phyloP scores from a whole-genome alignment of 345 rosid genomes.

The Eucalyptus tenuipes region DNA sequence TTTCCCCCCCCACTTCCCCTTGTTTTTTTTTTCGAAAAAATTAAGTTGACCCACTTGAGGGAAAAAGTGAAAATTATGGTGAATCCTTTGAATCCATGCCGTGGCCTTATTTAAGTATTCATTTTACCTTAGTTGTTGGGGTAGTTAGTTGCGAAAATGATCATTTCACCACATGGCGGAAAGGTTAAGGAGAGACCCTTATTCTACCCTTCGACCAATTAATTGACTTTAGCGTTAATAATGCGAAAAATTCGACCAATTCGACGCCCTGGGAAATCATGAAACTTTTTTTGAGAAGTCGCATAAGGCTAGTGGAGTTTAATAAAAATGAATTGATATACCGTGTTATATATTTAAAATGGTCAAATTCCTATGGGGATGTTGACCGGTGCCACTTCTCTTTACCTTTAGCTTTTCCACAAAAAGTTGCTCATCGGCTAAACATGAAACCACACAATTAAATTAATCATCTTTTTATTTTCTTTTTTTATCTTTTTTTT shows the following conservation, averaged over 20 bases:
- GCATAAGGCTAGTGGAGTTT: not conserved
- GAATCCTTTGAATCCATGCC: not conserved
- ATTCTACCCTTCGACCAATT: not conserved
- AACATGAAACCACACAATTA: not conserved
- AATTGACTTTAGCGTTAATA: not conserved
- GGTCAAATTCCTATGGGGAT: not conserved
- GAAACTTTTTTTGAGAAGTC: not conserved
- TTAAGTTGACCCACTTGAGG: not conserved
- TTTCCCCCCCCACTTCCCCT: not conserved
- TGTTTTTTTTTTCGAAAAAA: not conserved
- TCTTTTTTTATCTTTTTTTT: accelerated
- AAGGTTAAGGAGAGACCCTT: not conserved
- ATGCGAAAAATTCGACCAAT: no score
- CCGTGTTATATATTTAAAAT: not conserved
- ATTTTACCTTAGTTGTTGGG: not conserved
- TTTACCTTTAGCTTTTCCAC: not conserved
- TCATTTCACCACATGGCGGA: not conserved
- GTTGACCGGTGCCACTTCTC: not conserved
- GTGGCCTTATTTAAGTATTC: not conserved
- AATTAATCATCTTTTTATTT: not conserved
- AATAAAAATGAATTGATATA: not conserved
- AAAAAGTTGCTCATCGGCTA: not conserved
- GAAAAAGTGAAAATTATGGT: not conserved
- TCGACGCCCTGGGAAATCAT: not conserved
- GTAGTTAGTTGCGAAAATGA: not conserved